Percentiles rank a stretch among this genome's conserved stretches.
Conservation (phyloP, 208 protist species). For the Crithidia brevicula region DNA sequence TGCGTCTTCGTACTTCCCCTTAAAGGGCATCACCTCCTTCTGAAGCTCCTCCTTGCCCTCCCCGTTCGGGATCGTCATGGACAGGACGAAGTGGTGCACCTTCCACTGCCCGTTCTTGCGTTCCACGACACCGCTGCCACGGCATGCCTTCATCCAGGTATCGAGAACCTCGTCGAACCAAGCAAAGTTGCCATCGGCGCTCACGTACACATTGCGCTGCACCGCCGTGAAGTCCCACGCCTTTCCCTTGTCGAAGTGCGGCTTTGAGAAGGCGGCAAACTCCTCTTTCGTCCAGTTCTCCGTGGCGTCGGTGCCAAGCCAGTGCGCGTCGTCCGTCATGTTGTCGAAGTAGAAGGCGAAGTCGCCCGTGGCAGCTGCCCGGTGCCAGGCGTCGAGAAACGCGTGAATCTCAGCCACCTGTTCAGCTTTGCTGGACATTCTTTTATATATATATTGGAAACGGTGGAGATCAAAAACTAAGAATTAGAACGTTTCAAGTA, state of each 20-base stretch:
- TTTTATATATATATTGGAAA: no score
- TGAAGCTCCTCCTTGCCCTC: constrained; percentile 20
- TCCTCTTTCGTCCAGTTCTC: constrained; percentile 12
- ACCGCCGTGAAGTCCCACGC: constrained; percentile 19
- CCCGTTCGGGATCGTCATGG: constrained; percentile 16
- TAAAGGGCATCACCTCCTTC: constrained; percentile 2
- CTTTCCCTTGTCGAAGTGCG: background rate
- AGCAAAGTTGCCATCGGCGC: background rate
- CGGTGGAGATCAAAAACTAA: no score
- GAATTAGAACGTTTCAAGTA: no score
- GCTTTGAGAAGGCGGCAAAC: constrained; percentile 13
- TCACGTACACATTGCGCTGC: constrained; percentile 8
- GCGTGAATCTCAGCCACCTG: constrained; percentile 11
- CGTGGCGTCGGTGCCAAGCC: constrained; percentile 12
- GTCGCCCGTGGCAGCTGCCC: constrained; percentile 9
- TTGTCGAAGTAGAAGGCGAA: constrained; percentile 15
- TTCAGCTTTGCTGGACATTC: background rate
- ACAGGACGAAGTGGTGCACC: constrained; percentile 26
- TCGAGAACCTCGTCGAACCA: constrained; percentile 28
- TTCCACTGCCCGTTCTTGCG: constrained; percentile 6
- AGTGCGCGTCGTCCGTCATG: constrained; percentile 19
- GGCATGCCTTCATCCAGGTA: constrained; percentile 17
- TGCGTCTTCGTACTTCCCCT: constrained; percentile 17
- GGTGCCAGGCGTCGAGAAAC: constrained; percentile 18
- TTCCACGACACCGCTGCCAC: constrained; percentile 23